Base-by-base conservation (phyloP, 495 filamentous ascomycete species). In the Hypoxylon lenormandii region DNA sequence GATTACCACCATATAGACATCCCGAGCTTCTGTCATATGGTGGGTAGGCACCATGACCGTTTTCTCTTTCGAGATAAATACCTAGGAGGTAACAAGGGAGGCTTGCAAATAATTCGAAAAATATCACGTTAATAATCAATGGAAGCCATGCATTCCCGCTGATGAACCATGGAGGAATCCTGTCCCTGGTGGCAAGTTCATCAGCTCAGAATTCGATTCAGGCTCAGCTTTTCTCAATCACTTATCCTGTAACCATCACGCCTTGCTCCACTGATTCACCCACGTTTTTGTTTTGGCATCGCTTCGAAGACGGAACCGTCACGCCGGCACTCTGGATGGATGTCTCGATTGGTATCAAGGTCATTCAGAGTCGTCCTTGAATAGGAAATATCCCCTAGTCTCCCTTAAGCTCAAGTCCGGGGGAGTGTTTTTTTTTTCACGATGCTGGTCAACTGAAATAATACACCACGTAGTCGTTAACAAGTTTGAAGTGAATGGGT, bases 401-500 rank as follows among this genome's bases (percentile, higher is more conserved):
- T 48, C 38, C 51, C 52, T 21, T 36, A 4, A 18, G 4, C 43
- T 28, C 7, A 7, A 28, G 3, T 13, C 7, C 22, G 1, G 30
- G 26, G 28, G 19, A 21, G 37, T 21, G 18, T n/a, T n/a, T n/a
- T n/a, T n/a, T 11, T 46, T 23, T 42, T 43, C 36, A 47, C 50
- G 52, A 57, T 57, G 57, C 47, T 46, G 26, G 43, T n/a, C n/a
- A 15, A 49, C 42, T 13, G 36, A 51, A 23, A 42, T 18, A 30
- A 42, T 28, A 61, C n/a, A n/a, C n/a, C n/a, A n/a, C n/a, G n/a
- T n/a, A 49, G 42, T 23, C 6, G 40, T n/a, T n/a, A n/a, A n/a
- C n/a, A 64, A 46, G 55, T 64, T 65, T 65, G 60, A 60, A 51
- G 18, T 64, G 36, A 43, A 60, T 51, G 55, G 55, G 51, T 28